phyloP scores from a whole-genome alignment of 75 land plant genomes.

The Pinus taeda region DNA sequence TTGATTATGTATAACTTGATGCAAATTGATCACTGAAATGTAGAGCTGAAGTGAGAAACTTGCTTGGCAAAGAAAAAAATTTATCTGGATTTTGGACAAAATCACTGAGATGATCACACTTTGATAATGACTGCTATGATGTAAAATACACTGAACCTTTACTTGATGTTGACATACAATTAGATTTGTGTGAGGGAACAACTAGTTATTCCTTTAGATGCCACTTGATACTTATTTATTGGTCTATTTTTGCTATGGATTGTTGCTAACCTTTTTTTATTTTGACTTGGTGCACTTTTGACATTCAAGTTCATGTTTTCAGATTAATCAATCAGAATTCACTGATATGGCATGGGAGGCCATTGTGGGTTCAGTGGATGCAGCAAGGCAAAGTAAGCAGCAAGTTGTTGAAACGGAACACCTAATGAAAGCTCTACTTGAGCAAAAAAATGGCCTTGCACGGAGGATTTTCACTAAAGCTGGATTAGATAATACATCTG shows the following conservation, averaged over 20 bases:
- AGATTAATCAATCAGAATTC: constrained; percentile 43
- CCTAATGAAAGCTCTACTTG: constrained; percentile 76
- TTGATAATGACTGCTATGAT: too few relatives aligned
- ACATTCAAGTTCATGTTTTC: constrained; percentile 5
- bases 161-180: too few relatives aligned
- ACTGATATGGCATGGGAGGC: constrained; percentile 87
- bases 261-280: background rate
- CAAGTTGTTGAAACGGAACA: constrained; percentile 83
- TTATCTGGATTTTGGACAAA: too few relatives aligned
- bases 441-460: constrained; percentile 84
- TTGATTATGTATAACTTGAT: too few relatives aligned
- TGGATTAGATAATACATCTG: constrained; percentile 66
- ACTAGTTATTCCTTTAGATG: too few relatives aligned
- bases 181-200: too few relatives aligned
- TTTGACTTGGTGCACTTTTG: background rate
- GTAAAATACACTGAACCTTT: too few relatives aligned
- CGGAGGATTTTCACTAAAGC: constrained; percentile 70
- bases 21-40: too few relatives aligned
- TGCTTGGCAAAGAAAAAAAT: too few relatives aligned
- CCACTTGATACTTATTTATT: too few relatives aligned
- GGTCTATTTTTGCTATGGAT: background rate
- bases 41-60: too few relatives aligned
- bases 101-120: too few relatives aligned
- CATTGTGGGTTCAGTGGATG: constrained; percentile 62
- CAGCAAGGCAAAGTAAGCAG: constrained; percentile 59